Evolutionary conservation across 2,329 filamentous ascomycete species (phyloP), one percentile per base, ranked within the genome.

Genomic region (Epichloe brachyelytri): DNA sequence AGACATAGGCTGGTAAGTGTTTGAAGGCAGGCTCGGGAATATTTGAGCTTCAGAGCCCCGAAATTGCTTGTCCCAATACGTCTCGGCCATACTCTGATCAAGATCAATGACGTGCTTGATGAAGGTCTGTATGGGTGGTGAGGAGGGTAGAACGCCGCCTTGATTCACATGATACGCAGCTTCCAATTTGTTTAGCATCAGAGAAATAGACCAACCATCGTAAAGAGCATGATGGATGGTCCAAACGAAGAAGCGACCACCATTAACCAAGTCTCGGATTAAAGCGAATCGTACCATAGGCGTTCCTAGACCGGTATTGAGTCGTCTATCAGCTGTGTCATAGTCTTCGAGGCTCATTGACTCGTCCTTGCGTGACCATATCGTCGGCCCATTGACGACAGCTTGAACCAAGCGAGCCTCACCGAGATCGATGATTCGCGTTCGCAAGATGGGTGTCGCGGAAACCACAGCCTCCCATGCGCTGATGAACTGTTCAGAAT

Each of bases 201-300:
- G 58, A 5, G 68, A 67, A 66, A 75, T 69, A 1, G 68, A 73
- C 74, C 74, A 77, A 15, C 74, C 75, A 48, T 78, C 75, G 51
- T 78, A 78, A 0, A 77, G 59, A 12, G 69, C 70, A 54, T 78
- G 75, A 52, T 78, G 75, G 57, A 76, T 70, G 0, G 72, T 72
- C 55, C 72, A 74, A 61, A 43, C 38, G 17, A 46, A 54, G 37
- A 19, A 50, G 41, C 10, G 36, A n/a, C 10, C 30, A 11, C 45
- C 22, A 3, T 36, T 15, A 4, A 2, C 3, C 5, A 10, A 46
- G 40, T 48, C 50, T 8, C 55, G 40, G 19, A 59, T 20, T 3
- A 60, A 12, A 8, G 57, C 55, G 12, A 56, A 17, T n/a, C 34
- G 12, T 10, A 22, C 10, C 14, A 62, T 49, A 0, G 44, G 33